Percentiles rank a stretch among this genome's conserved stretches.
These are phyloP conservation scores for Populus hybrid DNA, from an alignment of 441 rosid genomes.

Conservation along the genomic window DNA sequence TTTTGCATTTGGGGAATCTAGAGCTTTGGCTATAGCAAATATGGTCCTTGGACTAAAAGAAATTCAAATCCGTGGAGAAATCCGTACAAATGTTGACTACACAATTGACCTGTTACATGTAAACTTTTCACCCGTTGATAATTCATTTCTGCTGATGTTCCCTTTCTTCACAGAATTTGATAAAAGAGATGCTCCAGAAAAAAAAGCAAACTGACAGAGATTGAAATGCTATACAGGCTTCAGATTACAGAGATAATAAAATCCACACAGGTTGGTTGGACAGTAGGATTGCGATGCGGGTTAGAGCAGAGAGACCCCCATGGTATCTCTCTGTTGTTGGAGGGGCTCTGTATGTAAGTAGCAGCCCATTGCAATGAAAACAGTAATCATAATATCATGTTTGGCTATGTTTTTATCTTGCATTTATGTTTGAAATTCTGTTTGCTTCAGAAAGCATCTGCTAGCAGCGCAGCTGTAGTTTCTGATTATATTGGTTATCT, in stretches of 20 bases:
- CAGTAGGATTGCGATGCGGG: constrained; percentile 99
- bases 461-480: constrained; percentile 95
- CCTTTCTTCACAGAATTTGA: background rate
- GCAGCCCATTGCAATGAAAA: constrained; percentile 4
- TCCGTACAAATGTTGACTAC: constrained; percentile 97
- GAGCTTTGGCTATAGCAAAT: constrained; percentile 98
- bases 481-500: constrained; percentile 98
- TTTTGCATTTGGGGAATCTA: constrained; percentile 98
- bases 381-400: background rate
- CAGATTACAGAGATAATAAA: constrained; percentile 94
- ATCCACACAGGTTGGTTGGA: constrained; percentile 99
- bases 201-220: constrained; percentile 18
- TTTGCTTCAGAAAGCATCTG: constrained; percentile 84
- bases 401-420: background rate
- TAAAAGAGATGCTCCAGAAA: constrained; percentile 10
- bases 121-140: constrained; percentile 30
- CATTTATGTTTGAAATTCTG: constrained; percentile 15
- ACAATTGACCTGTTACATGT: constrained; percentile 98
- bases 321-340: constrained; percentile 99
- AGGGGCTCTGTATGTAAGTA: constrained; percentile 93
- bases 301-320: constrained; percentile 99
- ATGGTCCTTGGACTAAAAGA: constrained; percentile 99
- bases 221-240: constrained; percentile 55
- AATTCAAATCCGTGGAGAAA: constrained; percentile 99
- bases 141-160: constrained; percentile 7